phyloP scores from a whole-genome alignment of 139 green algal species.

The Penium margaritaceum region DNA sequence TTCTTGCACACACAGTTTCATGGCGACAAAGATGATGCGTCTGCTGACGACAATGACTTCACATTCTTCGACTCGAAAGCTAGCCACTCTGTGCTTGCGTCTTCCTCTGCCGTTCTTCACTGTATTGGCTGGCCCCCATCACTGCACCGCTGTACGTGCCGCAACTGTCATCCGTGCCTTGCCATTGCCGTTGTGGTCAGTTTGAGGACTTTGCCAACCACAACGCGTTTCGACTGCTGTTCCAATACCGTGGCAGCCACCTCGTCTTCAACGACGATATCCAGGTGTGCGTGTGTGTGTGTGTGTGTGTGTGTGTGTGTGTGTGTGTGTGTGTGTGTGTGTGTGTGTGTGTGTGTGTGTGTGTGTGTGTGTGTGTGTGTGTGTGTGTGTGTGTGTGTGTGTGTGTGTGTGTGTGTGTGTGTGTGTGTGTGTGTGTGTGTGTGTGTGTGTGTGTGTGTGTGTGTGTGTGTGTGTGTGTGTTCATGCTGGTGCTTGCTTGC shows the following conservation, averaged over 20 bases:
- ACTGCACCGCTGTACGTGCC: too few species aligned
- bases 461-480: background rate
- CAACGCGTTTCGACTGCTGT: slow-evolving; percentile 71
- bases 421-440: background rate
- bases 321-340: background rate
- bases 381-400: background rate
- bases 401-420: background rate
- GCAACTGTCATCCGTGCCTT: too few species aligned
- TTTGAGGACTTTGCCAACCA: slow-evolving; percentile 89
- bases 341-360: background rate
- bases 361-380: background rate
- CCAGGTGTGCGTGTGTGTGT: slow-evolving; percentile 37
- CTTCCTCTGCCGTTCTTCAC: too few species aligned
- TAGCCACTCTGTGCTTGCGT: too few species aligned
- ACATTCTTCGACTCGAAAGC: too few species aligned
- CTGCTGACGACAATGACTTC: too few species aligned
- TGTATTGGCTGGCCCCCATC: too few species aligned
- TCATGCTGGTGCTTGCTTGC: background rate
- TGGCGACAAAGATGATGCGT: too few species aligned
- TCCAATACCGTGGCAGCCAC: slow-evolving; percentile 46
- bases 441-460: background rate
- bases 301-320: background rate
- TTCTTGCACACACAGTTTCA: too few species aligned
- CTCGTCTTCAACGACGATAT: slow-evolving; percentile 91
- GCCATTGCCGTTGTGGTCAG: too few species aligned